Percentiles rank a stretch among this genome's conserved stretches.
Evolutionary conservation across 495 filamentous ascomycete species (phyloP).

Genomic region (Clavariopsis aquatica): DNA sequence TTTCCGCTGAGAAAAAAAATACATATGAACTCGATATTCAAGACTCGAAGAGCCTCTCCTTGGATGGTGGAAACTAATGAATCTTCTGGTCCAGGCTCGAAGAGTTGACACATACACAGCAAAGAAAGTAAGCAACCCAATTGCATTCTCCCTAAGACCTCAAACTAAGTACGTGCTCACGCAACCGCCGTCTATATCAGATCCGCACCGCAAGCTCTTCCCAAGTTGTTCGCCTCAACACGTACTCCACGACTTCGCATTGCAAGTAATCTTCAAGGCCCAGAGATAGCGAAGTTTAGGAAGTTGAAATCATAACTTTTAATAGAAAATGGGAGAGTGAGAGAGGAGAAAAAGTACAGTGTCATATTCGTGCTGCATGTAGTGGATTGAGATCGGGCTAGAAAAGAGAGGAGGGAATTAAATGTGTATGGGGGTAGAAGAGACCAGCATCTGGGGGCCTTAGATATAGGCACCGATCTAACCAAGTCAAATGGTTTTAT

Average conservation of each 20-base stretch:
- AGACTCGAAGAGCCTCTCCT: no score
- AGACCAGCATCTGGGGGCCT: not conserved
- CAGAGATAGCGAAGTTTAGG: conserved; percentile 4
- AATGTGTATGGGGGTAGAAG: conserved; percentile 14
- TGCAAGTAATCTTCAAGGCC: not conserved
- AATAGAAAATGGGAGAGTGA: conserved; percentile 10
- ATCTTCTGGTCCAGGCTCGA: no score
- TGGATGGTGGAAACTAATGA: no score
- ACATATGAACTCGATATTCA: not conserved
- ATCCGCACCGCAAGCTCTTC: conserved; percentile 14
- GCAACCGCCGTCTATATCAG: conserved; percentile 27
- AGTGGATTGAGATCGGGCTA: conserved; percentile 2
- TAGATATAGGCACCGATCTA: conserved; percentile 3
- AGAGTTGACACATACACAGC: no score
- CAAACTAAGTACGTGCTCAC: conserved; percentile 32
- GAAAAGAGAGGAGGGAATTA: conserved; percentile 12
- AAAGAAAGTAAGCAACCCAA: not conserved
- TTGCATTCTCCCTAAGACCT: conserved; percentile 18
- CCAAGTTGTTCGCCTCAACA: conserved; percentile 15
- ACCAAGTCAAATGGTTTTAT: conserved; percentile 18
- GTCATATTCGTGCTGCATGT: conserved; percentile 11
- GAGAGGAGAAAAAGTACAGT: conserved; percentile 14
- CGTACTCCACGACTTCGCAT: conserved; percentile 13
- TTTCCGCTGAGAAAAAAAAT: not conserved
- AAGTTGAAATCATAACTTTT: conserved; percentile 17